A percentile compares a stretch with the other conserved stretches of the same genome.
Conservation (phyloP, 2,329 filamentous ascomycete species). For the Cytospora chrysosperma region DNA sequence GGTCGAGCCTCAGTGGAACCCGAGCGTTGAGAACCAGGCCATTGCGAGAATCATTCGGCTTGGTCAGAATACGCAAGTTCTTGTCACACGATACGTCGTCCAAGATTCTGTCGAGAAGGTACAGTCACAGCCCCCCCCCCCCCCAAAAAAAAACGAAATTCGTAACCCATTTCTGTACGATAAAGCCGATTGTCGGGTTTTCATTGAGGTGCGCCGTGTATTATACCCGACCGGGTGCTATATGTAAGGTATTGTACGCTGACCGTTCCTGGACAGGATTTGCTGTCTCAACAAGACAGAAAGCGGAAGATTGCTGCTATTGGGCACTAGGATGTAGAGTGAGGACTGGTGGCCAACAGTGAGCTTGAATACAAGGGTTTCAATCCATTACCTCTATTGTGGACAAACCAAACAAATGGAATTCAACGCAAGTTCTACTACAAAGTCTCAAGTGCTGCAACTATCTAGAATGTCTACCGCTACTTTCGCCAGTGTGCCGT, state of each 20-base stretch:
- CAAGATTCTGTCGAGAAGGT: conserved; percentile 45
- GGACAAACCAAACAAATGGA: no score
- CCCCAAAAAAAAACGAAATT: no score
- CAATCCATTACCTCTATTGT: no score
- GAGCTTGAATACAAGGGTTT: no score
- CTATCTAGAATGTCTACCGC: no score
- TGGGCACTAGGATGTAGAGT: not conserved
- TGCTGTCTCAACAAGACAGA: not conserved
- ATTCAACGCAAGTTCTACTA: no score
- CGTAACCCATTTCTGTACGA: not conserved
- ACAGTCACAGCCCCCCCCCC: not conserved
- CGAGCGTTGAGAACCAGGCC: conserved; percentile 51
- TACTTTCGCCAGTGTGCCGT: no score
- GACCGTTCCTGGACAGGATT: not conserved
- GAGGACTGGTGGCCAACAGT: no score
- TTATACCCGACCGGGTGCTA: no score
- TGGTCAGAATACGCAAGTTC: conserved; percentile 43
- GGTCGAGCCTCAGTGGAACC: conserved; percentile 56
- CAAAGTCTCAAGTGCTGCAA: no score
- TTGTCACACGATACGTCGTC: conserved; percentile 46
- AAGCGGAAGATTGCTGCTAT: not conserved
- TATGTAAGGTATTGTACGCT: not conserved
- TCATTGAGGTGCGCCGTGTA: no score
- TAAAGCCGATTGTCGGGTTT: not conserved
- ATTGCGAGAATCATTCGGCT: conserved; percentile 48